Evolutionary conservation across 441 rosid genomes (phyloP), one percentile per base, ranked within the genome.

Genomic region (Pelargonium australe): DNA sequence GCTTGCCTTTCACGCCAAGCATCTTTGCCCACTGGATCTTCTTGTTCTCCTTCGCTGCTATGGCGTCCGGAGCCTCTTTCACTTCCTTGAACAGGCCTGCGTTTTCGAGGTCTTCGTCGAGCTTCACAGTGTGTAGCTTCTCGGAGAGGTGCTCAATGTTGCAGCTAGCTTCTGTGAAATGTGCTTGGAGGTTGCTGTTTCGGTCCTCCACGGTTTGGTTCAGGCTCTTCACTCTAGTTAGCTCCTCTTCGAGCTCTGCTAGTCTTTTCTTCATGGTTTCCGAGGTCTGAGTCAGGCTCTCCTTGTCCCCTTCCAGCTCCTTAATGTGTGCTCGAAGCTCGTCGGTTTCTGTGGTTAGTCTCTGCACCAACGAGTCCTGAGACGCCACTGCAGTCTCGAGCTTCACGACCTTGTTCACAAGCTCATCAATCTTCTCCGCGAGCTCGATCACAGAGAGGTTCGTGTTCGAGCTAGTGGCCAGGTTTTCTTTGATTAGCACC

Each of bases 351-450:
- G 76, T 70, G 71, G 79, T 75, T 66, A 90, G 61, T 65, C 92
- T 82, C 19, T 74, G 80, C 64, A 90, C 81, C 16, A 90, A 86
- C 43, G 82, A 84, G 41, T 78, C 70, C 71, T 92, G 97, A 4
- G 95, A 86, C 19, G 93, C 81, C 66, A 87, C 85, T 28, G 85
- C 79, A 14, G 83, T 84, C 79, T 92, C 96, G 66, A 92, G 68
- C 76, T 71, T 75, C 31, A 92, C 76, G 65, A 89, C 97, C 80
- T 87, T 87, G 81, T 80, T 84, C 74, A 87, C 99, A 67, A 92
- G 90, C 68, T 85, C 95, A 77, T 95, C 96, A 5, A 92, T 89
- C 78, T 83, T 87, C 85, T 95, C 96, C 34, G 88, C 89, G 73
- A 95, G 81, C 67, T 90, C 91, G 45, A 83, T 70, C 70, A 88